Evolutionary conservation across 352 stramenopile species (phyloP), one percentile per base, ranked within the genome.

Genomic region (Phytophthora parvispora): DNA sequence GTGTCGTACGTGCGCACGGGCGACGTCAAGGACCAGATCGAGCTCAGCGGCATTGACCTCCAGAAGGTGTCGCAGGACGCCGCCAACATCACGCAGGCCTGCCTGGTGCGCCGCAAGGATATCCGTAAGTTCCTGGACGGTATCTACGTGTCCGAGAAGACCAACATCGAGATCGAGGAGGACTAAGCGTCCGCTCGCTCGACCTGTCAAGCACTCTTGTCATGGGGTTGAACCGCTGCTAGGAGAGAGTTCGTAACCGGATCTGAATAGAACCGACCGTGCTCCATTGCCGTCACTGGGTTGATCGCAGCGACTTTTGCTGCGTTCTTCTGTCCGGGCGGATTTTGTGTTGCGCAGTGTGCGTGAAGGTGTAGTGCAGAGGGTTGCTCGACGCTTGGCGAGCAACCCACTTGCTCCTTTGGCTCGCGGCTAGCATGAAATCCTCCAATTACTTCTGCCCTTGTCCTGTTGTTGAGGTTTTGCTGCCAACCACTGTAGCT

Each of bases 61-160:
- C 85, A 97, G 62, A 93, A 95, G 67, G 98, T 99, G 59, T 99
- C 97, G 64, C 93, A 96, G 84, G 86, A 97, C 69, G 77, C 69
- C 29, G 84, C 89, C 61, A 95, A 93, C 83, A 96, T 96, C 77
- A 85, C 89, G 74, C 87, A 95, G 78, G 77, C 86, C 65, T 95
- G 87, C 60, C 78, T 96, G 38, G 89, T 96, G 67, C 87, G 90
- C 72, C 80, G 84, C 74, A 96, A 95, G 84, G 89, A 96, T 96
- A 99, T 99, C 82, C 98, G 98, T 98, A 99, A 99, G 91, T 99
- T 99, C 92, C 90, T 99, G 51, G 98, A 99, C 83, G 98, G 98
- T 98, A 99, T 99, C 83, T 99, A 99, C 90, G 98, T 99, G 55
- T 98, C 89, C 43, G 97, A 99, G 80, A 99, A 99, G 91, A 86